Evolutionary conservation across 345 rosid species (phyloP).

Genomic region (Sisymbrium altissimum): DNA sequence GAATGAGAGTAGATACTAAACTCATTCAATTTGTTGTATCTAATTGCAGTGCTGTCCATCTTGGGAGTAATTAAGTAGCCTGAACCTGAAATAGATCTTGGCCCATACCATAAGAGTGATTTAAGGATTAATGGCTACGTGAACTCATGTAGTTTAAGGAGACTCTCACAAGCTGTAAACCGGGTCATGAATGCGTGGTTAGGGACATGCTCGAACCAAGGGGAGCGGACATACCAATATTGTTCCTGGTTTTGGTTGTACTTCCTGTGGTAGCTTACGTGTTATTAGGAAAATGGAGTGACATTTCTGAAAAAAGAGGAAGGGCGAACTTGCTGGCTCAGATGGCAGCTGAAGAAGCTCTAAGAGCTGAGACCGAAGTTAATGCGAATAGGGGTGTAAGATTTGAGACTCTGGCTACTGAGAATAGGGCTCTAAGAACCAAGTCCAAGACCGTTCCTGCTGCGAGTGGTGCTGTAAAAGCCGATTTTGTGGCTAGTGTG

Average conservation of each 20-base stretch:
- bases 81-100: constrained; percentile 10
- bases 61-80: neutral
- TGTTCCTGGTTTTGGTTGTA: constrained; percentile 79
- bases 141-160: constrained; percentile 33
- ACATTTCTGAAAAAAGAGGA: constrained; percentile 55
- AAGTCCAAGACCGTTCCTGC: constrained; percentile 9
- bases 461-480: constrained; percentile 5
- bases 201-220: constrained; percentile 94
- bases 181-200: constrained; percentile 77
- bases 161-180: constrained; percentile 25
- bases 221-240: constrained; percentile 74
- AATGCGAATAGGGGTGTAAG: constrained; percentile 19
- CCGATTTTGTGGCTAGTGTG: constrained; percentile 19
- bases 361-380: constrained; percentile 42
- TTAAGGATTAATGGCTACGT: constrained; percentile 22
- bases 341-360: constrained; percentile 77
- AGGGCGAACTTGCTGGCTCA: constrained; percentile 63
- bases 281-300: constrained; percentile 88
- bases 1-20: neutral
- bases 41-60: constrained; percentile 20
- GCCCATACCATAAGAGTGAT: neutral
- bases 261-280: constrained; percentile 73
- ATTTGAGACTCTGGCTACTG: constrained; percentile 19
- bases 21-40: neutral
- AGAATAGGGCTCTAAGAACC: constrained; percentile 15